Evolutionary conservation across 768 basidiomycete species (phyloP), one percentile per base, ranked within the genome.

Genomic region (Mycena latifolia): DNA sequence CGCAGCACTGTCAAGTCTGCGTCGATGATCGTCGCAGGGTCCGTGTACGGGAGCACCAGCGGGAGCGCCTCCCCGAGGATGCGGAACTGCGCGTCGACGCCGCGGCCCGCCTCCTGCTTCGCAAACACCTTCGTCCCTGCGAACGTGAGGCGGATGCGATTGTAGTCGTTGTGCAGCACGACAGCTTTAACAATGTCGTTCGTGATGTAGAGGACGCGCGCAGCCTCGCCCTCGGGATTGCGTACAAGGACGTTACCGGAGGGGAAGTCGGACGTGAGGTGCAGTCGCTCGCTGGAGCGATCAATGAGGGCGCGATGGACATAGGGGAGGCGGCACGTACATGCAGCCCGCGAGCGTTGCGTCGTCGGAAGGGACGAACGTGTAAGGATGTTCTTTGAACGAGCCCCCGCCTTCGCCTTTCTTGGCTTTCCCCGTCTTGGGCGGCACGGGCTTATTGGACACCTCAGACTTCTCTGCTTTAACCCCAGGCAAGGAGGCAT

Each of bases 81-180:
- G 22, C 94, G 86, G 77, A 92, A 95, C 69, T 88, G 85, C 24
- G 88, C 78, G 25, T 88, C 86, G 41, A 75, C 75, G 5, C 85
- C 88, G 47, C 86, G 86, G 2, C 85, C 88, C 2, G 87, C 88
- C 65, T 97, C 96, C 76, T 99, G 96, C 74, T 94, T 93, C 8
- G 89, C 87, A 77, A 99, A 92, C 15, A 95, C 89, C 77, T 98
- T 97, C 43, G 96, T 95, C 22, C 98, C 98, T n/a, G 93, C 92
- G 17, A 93, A 89, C 72, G 96, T 90, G 56, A 99, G 88, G 2
- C 98, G 89, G 60, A 98, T 85, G 28, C 91, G 89, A 29, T 87
- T 86, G 75, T 91, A 96, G 74, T 94, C 90, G 75, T 99, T 99
- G 74, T 90, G 81, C 56, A 82, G 73, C 61, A 98, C 85, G 65